Base-by-base conservation (phyloP, 768 basidiomycete species). In the Termitomyces eurrhizus region DNA sequence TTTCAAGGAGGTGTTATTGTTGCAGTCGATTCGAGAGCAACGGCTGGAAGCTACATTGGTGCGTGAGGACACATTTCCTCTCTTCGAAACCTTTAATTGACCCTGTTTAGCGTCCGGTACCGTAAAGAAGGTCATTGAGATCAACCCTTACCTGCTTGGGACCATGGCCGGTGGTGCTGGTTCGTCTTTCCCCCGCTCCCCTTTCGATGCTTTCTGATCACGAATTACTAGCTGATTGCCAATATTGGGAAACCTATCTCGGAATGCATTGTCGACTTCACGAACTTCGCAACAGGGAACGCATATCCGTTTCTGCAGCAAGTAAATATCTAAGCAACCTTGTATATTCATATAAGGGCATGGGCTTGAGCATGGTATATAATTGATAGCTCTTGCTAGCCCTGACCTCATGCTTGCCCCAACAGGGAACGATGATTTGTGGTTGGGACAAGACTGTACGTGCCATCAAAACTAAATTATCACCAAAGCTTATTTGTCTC, bases 91-190 rank as follows among this genome's bases (percentile, higher is more conserved):
- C 46, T 64, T 55, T 63, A 36, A 57, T 29, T 18, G 24, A 62
- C 37, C 33, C 26, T 59, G 44, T 32, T n/a, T 69, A 98, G 96
- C 96, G 0, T 93, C 89, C 21, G 95, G 96, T 57, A 98, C 96
- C 16, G 93, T 99, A 63, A 98, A 96, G 82, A 99, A 98, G 80
- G 95, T 99, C 64, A 98, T 99, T 67, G 97, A 99, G 78, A 99
- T 99, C 76, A 98, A 98, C 78, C 93, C 93, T 45, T 98, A 95
- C 78, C 77, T 99, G 53, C 83, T 99, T n/a, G 97, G 97, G 62
- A 99, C 97, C 1, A 98, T 99, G 96, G 97, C 97, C 63, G 97
- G 97, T 75, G 96, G 96, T 74, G 97, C 97, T 67, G 96, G 95
- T 88, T 70, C 65, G 82, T 80, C 54, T 26, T 56, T 45, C 35